Percentiles rank a stretch among this genome's conserved stretches.
Evolutionary conservation across 805 yeast genomes (phyloP).

Genomic region (Komagataella pseudopastoris): DNA sequence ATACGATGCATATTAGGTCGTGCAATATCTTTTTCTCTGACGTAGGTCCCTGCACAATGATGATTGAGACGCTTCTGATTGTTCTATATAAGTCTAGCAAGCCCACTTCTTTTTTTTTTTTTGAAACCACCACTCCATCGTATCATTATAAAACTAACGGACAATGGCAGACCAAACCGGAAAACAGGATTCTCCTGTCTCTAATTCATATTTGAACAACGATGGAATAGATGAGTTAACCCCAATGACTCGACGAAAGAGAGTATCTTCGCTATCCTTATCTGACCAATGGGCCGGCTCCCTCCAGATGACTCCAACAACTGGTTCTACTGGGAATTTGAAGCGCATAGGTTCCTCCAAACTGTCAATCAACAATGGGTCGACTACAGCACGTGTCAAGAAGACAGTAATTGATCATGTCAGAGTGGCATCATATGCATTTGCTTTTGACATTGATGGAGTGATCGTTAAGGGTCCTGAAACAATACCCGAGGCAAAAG

Average conservation of each 20-base stretch:
- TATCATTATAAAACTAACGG: neutral
- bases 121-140: neutral
- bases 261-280: slow-evolving; percentile 54
- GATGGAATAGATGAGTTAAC: slow-evolving; percentile 60
- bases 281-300: slow-evolving; percentile 56
- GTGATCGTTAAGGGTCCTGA: slow-evolving; percentile 78
- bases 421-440: slow-evolving; percentile 72
- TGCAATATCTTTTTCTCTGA: neutral
- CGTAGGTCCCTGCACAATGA: neutral
- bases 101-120: neutral
- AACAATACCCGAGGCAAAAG: slow-evolving; percentile 67
- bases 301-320: slow-evolving; percentile 7
- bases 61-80: neutral
- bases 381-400: slow-evolving; percentile 30
- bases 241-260: slow-evolving; percentile 47
- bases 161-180: neutral
- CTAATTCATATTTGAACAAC: slow-evolving; percentile 44
- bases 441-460: slow-evolving; percentile 90
- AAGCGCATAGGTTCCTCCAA: slow-evolving; percentile 11
- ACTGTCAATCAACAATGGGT: slow-evolving; percentile 19
- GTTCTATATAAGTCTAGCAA: neutral
- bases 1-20: neutral
- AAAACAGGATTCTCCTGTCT: neutral
- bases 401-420: slow-evolving; percentile 49
- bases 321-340: slow-evolving; percentile 4